Evolutionary conservation across 2,329 filamentous ascomycete species (phyloP), one percentile per base, ranked within the genome.

Genomic region (Sphaerostilbella broomeana): DNA sequence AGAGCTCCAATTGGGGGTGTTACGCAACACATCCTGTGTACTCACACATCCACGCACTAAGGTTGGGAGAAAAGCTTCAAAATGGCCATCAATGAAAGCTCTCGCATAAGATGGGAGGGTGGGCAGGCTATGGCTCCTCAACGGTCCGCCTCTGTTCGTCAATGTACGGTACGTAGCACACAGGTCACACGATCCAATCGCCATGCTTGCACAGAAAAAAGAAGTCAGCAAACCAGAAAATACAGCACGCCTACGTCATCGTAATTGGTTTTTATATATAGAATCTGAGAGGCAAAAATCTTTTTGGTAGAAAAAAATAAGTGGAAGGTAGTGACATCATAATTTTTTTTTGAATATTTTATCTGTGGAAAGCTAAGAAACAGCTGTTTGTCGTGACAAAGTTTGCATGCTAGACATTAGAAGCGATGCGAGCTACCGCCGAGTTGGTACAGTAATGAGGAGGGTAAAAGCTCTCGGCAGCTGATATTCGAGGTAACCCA

Each of bases 311-410:
- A 40, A 41, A 33, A 32, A 42, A 9, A 36, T 37, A 9, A 35
- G 42, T 17, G 28, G 17, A 20, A 32, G 35, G 31, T 40, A 44
- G 34, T 44, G 42, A 44, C 42, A 38, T 44, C 38, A 44, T 34
- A 36, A 36, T 40, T 38, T 44, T 42, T 44, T 42, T 42, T 32
- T 59, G 53, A 52, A 60, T 59, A 49, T 55, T 61, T 57, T 57
- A 61, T 62, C 54, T 61, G 55, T 58, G 59, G n/a, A 64, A 37
- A 40, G 61, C 59, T 61, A 62, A 62, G 54, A 63, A 63, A 63
- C 56, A 62, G 58, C 57, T 57, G 54, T 62, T 61, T 60, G 56
- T 62, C 59, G 55, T 62, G 55, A 61, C 60, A 52, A 57, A 58
- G 55, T 57, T 60, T 56, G 59, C 58, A 57, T 54, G 51, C 34